Base-by-base conservation (phyloP, 179 eudicot genomes). In the Beta lomatogona region DNA sequence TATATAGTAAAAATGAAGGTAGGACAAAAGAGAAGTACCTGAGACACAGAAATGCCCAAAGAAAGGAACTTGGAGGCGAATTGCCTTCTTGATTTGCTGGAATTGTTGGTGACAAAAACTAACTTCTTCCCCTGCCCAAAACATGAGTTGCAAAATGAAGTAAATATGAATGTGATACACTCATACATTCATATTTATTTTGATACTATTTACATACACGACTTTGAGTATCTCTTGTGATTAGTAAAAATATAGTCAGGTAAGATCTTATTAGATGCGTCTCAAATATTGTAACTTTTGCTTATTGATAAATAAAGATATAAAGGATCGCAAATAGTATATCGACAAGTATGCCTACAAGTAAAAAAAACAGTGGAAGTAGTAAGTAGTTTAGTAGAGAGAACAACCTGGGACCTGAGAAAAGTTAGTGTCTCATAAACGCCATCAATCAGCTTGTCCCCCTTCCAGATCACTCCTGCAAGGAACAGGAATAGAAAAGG, bases 391-490 rank as follows among this genome's bases (percentile, higher is more conserved):
- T n/a, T n/a, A n/a, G n/a, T n/a, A n/a, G n/a, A n/a, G n/a, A n/a
- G n/a, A 5, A 19, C 14, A 22, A 90, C 92, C 88, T 83, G 81
- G 15, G 92, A 88, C 61, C 98, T 91, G 72, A 94, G 95, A 82
- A 86, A 73, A 22, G 89, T 89, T 6, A 94, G 83, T 19, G 98
- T 91, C 66, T 90, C 78, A 16, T 92, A 80, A 75, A 88, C 93
- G 18, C 98, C 97, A 79, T 94, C 90, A 73, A 92, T 92, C 59
- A 94, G 92, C 76, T 78, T 83, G 84, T 94, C 93, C 14, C 97
- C 98, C 82, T 91, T 94, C 98, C 98, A 94, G 36, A 94, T 92
- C 1, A 94, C 98, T 53, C 98, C 98, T 92, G 57, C 63, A 64
- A 11, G 10, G 0, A 4, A 22, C n/a, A 5, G 3, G 31, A 45